These are phyloP conservation scores for Mitragyna speciosa DNA, from an alignment of 257 asterid genomes.

Conservation along the genomic window DNA sequence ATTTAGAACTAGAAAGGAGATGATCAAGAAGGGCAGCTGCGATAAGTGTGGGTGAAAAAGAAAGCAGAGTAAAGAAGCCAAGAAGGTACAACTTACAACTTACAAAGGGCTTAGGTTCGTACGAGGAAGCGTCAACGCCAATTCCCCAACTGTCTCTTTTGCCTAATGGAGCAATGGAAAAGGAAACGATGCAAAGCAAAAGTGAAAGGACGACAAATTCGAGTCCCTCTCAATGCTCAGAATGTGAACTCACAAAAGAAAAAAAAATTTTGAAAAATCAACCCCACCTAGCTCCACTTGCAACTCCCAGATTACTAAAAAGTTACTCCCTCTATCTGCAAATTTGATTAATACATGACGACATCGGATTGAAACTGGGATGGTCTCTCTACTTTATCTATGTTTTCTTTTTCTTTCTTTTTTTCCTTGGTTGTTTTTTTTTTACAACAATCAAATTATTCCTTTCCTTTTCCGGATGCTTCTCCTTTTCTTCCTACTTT, in stretches of 20 bases:
- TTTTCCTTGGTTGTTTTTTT: constrained; percentile 10
- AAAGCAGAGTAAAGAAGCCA: constrained; percentile 21
- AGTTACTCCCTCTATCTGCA: neutral
- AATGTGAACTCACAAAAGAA: neutral
- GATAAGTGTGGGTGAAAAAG: constrained; percentile 24
- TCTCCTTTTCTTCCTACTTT: constrained; percentile 45
- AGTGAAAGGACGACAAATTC: constrained; percentile 25
- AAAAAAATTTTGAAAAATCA: neutral
- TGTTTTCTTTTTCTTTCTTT: constrained; percentile 15
- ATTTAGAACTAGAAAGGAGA: neutral
- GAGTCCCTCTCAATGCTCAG: constrained; percentile 26
- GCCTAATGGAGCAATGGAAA: constrained; percentile 48
- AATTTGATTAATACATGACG: neutral
- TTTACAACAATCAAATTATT: constrained; percentile 40
- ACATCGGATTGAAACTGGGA: constrained; percentile 12
- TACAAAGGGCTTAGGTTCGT: constrained; percentile 26
- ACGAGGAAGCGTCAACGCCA: constrained; percentile 87
- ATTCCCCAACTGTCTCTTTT: constrained; percentile 40
- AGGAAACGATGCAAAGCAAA: constrained; percentile 43
- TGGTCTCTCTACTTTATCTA: constrained; percentile 6
- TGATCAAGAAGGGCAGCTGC: neutral
- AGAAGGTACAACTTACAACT: constrained; percentile 18
- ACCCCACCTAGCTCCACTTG: constrained; percentile 2
- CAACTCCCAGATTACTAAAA: neutral
- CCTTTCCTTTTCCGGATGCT: constrained; percentile 56